These are phyloP conservation scores for Starmerella stigmatis DNA, from an alignment of 805 yeast species.

Conservation along the genomic window DNA sequence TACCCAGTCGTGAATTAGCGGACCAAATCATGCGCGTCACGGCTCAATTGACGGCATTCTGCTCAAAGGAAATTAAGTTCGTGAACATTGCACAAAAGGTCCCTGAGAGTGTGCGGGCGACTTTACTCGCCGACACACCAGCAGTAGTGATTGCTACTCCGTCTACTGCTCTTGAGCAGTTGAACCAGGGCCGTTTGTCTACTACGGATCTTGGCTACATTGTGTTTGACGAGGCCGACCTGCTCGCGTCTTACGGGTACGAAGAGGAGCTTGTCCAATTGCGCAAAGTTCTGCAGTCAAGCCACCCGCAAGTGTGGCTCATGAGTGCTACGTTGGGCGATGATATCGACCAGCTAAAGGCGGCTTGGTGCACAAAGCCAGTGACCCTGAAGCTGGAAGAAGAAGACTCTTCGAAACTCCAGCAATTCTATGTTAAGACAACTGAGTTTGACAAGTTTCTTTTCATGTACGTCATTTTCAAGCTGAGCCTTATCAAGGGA, in stretches of 20 bases:
- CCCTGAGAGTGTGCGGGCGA: conserved; percentile 58
- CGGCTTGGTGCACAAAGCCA: conserved; percentile 67
- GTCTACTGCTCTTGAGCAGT: conserved; percentile 49
- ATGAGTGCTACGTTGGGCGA: conserved; percentile 95
- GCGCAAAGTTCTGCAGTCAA: conserved; percentile 50
- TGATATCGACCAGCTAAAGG: conserved; percentile 67
- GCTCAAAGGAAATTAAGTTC: conserved; percentile 46
- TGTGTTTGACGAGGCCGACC: conserved; percentile 91
- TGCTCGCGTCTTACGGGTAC: conserved; percentile 82
- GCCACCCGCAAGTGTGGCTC: conserved; percentile 65
- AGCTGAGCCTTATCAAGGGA: conserved; percentile 77
- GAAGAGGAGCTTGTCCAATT: conserved; percentile 68
- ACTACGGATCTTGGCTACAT: conserved; percentile 52
- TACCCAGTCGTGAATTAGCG: conserved; percentile 87
- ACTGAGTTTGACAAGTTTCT: conserved; percentile 86
- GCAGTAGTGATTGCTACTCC: conserved; percentile 84
- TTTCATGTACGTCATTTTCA: conserved; percentile 82
- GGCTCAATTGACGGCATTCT: conserved; percentile 58
- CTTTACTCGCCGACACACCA: conserved; percentile 64
- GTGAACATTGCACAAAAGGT: conserved; percentile 55
- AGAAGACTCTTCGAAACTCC: conserved; percentile 49
- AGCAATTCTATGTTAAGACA: conserved; percentile 79
- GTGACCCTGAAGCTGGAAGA: conserved; percentile 73
- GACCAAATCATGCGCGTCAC: conserved; percentile 70
- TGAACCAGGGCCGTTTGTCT: conserved; percentile 39